Evolutionary conservation across 805 yeast species (phyloP).

Genomic region (Torulaspora franciscae): DNA sequence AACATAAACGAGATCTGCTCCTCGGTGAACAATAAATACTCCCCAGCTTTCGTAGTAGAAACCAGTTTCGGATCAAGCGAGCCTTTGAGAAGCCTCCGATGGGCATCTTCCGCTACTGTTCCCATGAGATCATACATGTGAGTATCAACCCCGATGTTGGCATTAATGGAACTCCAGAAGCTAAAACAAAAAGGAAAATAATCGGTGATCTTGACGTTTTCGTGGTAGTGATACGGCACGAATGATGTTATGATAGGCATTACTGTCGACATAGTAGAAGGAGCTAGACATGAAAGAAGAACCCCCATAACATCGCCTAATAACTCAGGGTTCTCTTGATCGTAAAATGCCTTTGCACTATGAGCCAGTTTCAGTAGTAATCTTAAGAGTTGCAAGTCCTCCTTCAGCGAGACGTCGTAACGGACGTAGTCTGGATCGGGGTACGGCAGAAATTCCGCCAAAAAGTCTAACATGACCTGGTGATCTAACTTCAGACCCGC

Average conservation of each 20-base stretch:
- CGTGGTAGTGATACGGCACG: slow-evolving; percentile 43
- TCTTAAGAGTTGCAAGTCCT: slow-evolving; percentile 47
- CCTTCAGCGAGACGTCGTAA: slow-evolving; percentile 29
- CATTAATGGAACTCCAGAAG: slow-evolving; percentile 58
- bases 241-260: slow-evolving; percentile 50
- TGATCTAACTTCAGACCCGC: slow-evolving; percentile 38
- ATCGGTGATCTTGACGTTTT: slow-evolving; percentile 43
- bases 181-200: slow-evolving; percentile 65
- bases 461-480: slow-evolving; percentile 31
- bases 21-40: slow-evolving; percentile 59
- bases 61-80: background rate
- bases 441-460: slow-evolving; percentile 39
- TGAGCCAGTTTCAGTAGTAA: slow-evolving; percentile 49
- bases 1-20: slow-evolving; percentile 58
- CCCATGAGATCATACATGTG: slow-evolving; percentile 64
- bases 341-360: slow-evolving; percentile 52
- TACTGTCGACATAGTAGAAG: slow-evolving; percentile 48
- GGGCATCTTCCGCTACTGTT: slow-evolving; percentile 48
- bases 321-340: slow-evolving; percentile 33
- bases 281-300: slow-evolving; percentile 49
- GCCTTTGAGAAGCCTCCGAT: slow-evolving; percentile 30
- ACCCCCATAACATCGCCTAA: slow-evolving; percentile 48
- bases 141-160: slow-evolving; percentile 51
- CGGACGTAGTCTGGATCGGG: slow-evolving; percentile 48
- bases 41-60: slow-evolving; percentile 27